Percentiles rank a stretch among this genome's conserved stretches.
Evolutionary conservation across 768 basidiomycete genomes (phyloP).

Genomic region (Lactarius trivialis): DNA sequence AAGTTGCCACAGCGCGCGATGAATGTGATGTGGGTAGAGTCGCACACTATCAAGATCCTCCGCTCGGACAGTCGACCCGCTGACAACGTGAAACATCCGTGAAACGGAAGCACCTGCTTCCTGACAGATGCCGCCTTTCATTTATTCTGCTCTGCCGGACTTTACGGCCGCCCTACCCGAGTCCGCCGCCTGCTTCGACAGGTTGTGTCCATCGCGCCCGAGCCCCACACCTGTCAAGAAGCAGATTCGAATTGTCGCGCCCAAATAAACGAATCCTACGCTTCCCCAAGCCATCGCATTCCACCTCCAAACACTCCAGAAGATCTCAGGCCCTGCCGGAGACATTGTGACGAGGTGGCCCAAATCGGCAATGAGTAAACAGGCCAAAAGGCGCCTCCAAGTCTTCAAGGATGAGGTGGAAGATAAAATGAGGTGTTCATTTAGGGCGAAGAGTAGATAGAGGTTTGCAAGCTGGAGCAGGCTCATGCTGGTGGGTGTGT

Average conservation of each 20-base stretch:
- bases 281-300: constrained; percentile 51
- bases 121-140: background rate
- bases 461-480: constrained; percentile 46
- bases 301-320: constrained; percentile 42
- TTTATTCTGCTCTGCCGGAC: background rate
- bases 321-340: constrained; percentile 38
- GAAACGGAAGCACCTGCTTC: background rate
- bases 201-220: background rate
- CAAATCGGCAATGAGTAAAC: constrained; percentile 43
- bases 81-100: background rate
- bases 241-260: constrained; percentile 38
- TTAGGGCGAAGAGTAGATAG: constrained; percentile 45
- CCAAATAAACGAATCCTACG: constrained; percentile 46
- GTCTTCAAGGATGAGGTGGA: constrained; percentile 36
- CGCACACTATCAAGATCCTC: background rate
- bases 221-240: constrained; percentile 37
- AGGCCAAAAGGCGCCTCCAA: constrained; percentile 39
- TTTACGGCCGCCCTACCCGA: background rate
- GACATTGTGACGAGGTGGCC: constrained; percentile 43
- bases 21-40: background rate
- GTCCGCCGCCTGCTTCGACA: background rate
- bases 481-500: constrained; percentile 34
- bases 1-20: background rate
- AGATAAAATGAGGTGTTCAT: constrained; percentile 44
- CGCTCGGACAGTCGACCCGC: background rate